Percentiles rank a stretch among this genome's conserved stretches.
Evolutionary conservation across 805 yeast genomes (phyloP).

Genomic region (Ogataea methanolica): DNA sequence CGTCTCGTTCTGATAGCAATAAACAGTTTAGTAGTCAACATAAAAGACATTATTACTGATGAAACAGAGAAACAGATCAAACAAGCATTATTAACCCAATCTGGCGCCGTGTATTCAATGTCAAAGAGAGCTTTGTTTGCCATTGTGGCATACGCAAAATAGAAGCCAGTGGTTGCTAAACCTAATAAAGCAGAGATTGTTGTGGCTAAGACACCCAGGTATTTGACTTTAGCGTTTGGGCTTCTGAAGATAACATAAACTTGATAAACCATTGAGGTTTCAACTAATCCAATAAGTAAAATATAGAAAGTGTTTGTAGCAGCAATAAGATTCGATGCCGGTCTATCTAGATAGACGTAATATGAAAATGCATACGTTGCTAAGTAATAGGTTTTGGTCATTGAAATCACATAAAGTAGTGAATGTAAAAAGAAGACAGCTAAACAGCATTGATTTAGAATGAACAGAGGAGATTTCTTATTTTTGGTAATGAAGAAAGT

Average conservation of each 20-base stretch:
- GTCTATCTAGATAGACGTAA: slow-evolving; percentile 34
- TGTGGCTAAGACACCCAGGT: slow-evolving; percentile 37
- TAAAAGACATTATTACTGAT: slow-evolving; percentile 53
- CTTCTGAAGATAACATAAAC: slow-evolving; percentile 62
- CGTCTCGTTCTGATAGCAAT: slow-evolving; percentile 71
- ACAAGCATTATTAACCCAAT: slow-evolving; percentile 47
- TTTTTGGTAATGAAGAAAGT: slow-evolving; percentile 47
- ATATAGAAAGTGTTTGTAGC: slow-evolving; percentile 60
- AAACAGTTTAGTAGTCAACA: slow-evolving; percentile 60
- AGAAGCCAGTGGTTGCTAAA: slow-evolving; percentile 52
- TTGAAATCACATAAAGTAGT: slow-evolving; percentile 50
- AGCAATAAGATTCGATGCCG: slow-evolving; percentile 45
- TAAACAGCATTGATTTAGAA: slow-evolving; percentile 64
- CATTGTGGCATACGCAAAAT: slow-evolving; percentile 47
- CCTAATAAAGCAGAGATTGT: slow-evolving; percentile 40
- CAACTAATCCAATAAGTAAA: slow-evolving; percentile 55
- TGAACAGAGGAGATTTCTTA: slow-evolving; percentile 63
- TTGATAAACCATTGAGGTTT: slow-evolving; percentile 67
- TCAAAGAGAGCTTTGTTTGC: slow-evolving; percentile 33
- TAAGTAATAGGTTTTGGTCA: slow-evolving; percentile 48
- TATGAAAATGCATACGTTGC: slow-evolving; percentile 44
- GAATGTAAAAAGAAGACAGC: slow-evolving; percentile 55
- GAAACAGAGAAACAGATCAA: slow-evolving; percentile 65
- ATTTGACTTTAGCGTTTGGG: slow-evolving; percentile 38
- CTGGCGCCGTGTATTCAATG: slow-evolving; percentile 15